A percentile compares a stretch with the other conserved stretches of the same genome.
Evolutionary conservation across 192 early-diverging fungal species (phyloP).

Genomic region (Backusella macrospora): DNA sequence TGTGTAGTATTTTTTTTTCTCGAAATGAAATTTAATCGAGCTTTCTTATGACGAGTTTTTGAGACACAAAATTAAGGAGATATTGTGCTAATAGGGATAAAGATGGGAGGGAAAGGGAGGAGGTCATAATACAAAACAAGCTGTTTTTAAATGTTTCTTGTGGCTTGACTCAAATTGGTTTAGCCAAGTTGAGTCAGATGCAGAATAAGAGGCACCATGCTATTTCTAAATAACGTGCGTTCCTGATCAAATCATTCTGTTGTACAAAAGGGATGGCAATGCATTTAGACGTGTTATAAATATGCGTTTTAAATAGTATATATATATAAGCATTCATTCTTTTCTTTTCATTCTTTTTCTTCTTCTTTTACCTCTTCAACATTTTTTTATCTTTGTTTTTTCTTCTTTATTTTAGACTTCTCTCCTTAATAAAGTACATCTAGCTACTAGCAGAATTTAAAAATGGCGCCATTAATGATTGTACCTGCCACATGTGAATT

Average conservation of each 20-base stretch:
- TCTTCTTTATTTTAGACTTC: background rate
- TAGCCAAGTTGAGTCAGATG: constrained; percentile 4
- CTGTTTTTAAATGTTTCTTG: background rate
- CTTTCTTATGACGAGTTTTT: background rate
- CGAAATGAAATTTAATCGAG: no score
- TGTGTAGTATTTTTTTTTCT: background rate
- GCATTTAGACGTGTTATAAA: constrained; percentile 3
- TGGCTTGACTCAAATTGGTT: background rate
- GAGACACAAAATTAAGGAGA: background rate
- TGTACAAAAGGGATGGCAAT: background rate
- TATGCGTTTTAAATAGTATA: background rate
- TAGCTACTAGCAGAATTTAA: background rate
- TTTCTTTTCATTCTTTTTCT: background rate
- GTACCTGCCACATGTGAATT: constrained; percentile 44
- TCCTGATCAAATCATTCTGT: no score
- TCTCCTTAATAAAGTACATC: constrained; percentile 1
- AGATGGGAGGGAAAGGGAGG: background rate
- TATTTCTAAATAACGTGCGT: no score
- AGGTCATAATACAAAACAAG: background rate
- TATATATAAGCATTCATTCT: background rate
- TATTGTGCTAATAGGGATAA: background rate
- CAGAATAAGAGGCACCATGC: background rate
- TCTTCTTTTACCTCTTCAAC: background rate
- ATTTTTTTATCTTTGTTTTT: background rate
- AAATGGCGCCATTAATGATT: constrained; percentile 2